Evolutionary conservation across 306 rosid genomes (phyloP).

Genomic region (Hippophae rhamnoides): DNA sequence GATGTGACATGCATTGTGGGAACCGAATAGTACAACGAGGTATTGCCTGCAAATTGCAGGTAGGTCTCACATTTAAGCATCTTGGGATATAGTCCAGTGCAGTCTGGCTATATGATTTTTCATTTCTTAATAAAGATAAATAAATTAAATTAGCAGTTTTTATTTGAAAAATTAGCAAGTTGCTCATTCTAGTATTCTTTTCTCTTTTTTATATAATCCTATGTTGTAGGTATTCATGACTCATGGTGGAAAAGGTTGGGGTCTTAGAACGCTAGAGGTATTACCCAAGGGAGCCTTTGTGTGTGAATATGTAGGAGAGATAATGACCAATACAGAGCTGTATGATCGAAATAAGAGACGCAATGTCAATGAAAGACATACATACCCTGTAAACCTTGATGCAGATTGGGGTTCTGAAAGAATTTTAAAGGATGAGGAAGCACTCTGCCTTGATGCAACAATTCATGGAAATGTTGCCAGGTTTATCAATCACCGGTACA

Average conservation of each 20-base stretch:
- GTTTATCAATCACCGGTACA: slow-evolving; percentile 86
- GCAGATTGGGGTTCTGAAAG: slow-evolving; percentile 92
- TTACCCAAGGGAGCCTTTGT: slow-evolving; percentile 72
- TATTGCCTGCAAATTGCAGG: slow-evolving; percentile 73
- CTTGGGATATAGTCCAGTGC: slow-evolving; percentile 7
- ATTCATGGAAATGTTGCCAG: slow-evolving; percentile 81
- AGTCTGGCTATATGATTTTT: slow-evolving; percentile 1
- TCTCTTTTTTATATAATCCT: not conserved
- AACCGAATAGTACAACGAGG: slow-evolving; percentile 88
- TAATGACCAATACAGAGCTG: slow-evolving; percentile 73
- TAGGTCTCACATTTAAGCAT: slow-evolving; percentile 23
- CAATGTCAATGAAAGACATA: slow-evolving; percentile 50
- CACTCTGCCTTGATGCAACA: slow-evolving; percentile 90
- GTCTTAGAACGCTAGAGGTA: slow-evolving; percentile 59
- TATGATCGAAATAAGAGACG: slow-evolving; percentile 42
- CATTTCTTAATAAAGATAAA: not conserved
- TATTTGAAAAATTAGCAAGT: not conserved
- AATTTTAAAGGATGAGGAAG: slow-evolving; percentile 65
- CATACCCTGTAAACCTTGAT: slow-evolving; percentile 85
- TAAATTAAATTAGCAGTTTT: not conserved
- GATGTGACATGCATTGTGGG: slow-evolving; percentile 81
- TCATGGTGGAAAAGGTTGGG: slow-evolving; percentile 81
- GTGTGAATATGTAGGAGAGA: slow-evolving; percentile 82
- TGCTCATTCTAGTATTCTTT: not conserved
- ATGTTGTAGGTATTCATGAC: slow-evolving; percentile 61